Evolutionary conservation across 257 asterid species (phyloP), one percentile per base, ranked within the genome.

Genomic region (Euphrasia confusa): DNA sequence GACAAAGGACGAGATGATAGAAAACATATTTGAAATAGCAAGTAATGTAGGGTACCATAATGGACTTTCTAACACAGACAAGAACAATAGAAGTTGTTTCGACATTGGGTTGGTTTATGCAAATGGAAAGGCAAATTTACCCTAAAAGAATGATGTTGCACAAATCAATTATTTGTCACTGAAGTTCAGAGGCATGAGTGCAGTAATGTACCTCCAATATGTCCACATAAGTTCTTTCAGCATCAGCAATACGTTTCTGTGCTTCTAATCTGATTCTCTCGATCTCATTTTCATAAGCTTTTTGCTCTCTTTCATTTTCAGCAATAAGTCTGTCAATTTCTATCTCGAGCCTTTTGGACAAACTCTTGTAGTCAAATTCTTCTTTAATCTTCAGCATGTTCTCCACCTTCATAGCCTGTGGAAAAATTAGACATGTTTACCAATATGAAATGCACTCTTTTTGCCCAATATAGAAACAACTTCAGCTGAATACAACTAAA

Each of bases 351-450:
- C 90, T 82, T 72, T 77, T 89, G 44, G 91, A 77, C 80, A 93
- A 75, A 67, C 96, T 89, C 83, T 84, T 93, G 79, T 89, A 93
- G 72, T 93, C 99, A 35, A 82, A 93, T 74, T 93, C 99, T 77
- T 93, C 99, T 78, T 93, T 93, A 54, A 93, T 89, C 79, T 85
- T 89, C 91, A 93, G 83, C 99, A 93, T 93, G 78, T 93, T 93
- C 82, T 89, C 96, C 80, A 93, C 99, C 85, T 89, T 89, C 99
- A 93, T 89, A 39, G 99, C 97, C 99, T 93, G 85, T 48, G 57
- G 14, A 58, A 42, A 73, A 62, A 71, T 56, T 64, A 73, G 68
- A 70, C 49, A 60, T 54, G 54, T 44, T 32, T 37, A 67, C 42
- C 27, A 32, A 60, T 18, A 24, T 12, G 42, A 24, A 56, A 14